Evolutionary conservation across 345 rosid species (phyloP).

Genomic region (Camelina sativa): DNA sequence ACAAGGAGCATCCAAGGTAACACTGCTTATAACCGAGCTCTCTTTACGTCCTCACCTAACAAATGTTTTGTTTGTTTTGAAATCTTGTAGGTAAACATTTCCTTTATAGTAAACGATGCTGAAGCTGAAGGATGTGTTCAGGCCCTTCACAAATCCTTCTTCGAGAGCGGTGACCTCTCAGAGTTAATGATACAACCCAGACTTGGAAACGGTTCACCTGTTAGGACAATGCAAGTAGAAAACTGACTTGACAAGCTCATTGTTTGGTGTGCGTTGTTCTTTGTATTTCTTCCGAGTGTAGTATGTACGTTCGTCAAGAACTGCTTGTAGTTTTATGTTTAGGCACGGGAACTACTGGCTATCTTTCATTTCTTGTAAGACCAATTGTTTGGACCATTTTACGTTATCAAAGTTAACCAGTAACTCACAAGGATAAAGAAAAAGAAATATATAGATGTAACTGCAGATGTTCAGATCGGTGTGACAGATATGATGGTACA

Average conservation of each 20-base stretch:
- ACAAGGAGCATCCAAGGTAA: constrained; percentile 99
- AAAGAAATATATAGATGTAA: constrained; percentile 11
- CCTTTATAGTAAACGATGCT: constrained; percentile 77
- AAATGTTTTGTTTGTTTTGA: background rate
- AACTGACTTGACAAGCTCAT: constrained; percentile 26
- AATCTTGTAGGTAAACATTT: constrained; percentile 73
- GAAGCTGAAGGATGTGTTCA: constrained; percentile 83
- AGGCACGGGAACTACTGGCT: constrained; percentile 19
- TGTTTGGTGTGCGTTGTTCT: constrained; percentile 21
- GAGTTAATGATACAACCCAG: constrained; percentile 47
- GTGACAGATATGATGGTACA: constrained; percentile 18
- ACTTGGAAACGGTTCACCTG: constrained; percentile 47
- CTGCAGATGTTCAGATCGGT: constrained; percentile 24
- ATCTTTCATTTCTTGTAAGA: constrained; percentile 27
- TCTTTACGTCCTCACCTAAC: background rate
- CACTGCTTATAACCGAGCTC: constrained; percentile 16
- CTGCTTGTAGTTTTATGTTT: constrained; percentile 21
- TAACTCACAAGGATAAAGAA: background rate
- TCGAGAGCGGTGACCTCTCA: constrained; percentile 57
- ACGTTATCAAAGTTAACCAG: constrained; percentile 4
- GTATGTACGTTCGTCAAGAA: background rate
- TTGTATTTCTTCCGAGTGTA: constrained; percentile 35
- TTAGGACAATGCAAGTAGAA: constrained; percentile 45
- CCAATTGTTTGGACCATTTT: constrained; percentile 28
- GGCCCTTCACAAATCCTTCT: constrained; percentile 76